These are phyloP conservation scores for Melaleuca alternifolia DNA, from an alignment of 345 rosid genomes.

Conservation along the genomic window DNA sequence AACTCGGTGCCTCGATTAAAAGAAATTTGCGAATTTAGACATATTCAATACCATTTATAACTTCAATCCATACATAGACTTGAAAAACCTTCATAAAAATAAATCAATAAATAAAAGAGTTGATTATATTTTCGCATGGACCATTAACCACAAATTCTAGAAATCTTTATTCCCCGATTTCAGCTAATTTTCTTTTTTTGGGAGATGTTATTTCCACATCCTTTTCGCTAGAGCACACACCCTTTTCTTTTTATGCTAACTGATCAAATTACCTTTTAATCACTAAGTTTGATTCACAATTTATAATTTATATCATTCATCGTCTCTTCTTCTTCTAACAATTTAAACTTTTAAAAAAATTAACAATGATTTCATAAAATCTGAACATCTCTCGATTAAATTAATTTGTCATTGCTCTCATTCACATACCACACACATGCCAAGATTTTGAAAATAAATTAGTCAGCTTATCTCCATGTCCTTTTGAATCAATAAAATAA, in stretches of 20 bases:
- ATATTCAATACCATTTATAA: too few relatives aligned
- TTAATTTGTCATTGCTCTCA: background rate
- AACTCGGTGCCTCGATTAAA: too few relatives aligned
- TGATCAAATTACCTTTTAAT: background rate
- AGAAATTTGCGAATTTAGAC: too few relatives aligned
- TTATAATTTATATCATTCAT: background rate
- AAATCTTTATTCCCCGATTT: background rate
- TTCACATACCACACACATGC: background rate
- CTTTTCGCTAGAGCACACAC: too few relatives aligned
- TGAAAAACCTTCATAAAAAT: too few relatives aligned
- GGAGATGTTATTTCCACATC: background rate
- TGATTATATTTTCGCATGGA: background rate
- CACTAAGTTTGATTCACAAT: background rate
- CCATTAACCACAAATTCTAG: background rate
- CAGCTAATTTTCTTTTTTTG: background rate
- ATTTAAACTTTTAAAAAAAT: too few relatives aligned
- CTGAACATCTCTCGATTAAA: background rate
- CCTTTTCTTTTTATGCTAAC: background rate
- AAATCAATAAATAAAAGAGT: too few relatives aligned
- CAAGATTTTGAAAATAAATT: background rate
- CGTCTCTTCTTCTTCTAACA: background rate
- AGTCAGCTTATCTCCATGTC: background rate
- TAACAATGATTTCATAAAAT: too few relatives aligned
- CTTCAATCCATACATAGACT: too few relatives aligned
- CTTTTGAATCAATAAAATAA: background rate